phyloP scores from a whole-genome alignment of 164 flowering plant genomes.

The Vitis cinerea region DNA sequence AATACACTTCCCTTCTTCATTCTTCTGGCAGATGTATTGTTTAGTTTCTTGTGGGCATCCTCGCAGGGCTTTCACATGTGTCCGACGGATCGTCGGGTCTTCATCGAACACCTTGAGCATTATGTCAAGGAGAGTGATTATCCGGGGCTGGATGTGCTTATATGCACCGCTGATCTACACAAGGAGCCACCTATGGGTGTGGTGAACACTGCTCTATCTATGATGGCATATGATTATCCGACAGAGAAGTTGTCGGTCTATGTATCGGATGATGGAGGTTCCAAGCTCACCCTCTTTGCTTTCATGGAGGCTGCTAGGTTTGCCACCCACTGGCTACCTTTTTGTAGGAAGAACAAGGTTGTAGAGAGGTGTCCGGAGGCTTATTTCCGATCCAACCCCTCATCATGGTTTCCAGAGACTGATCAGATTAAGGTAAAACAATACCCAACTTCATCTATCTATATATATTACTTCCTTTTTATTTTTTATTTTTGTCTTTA shows the following conservation, averaged over 20 bases:
- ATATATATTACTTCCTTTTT: too few species aligned
- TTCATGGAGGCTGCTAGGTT: conserved; percentile 61
- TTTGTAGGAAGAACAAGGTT: conserved; percentile 39
- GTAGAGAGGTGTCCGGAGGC: conserved; percentile 42
- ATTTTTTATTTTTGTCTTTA: too few species aligned
- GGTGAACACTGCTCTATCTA: conserved; percentile 56
- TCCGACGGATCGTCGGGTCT: too few species aligned
- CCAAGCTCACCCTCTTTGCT: conserved; percentile 57
- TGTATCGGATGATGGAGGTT: conserved; percentile 67
- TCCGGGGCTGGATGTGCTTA: conserved; percentile 54
- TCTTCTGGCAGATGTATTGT: too few species aligned
- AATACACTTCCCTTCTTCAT: too few species aligned
- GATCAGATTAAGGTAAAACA: conserved; percentile 39
- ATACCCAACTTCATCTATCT: too few species aligned
- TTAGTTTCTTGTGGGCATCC: too few species aligned
- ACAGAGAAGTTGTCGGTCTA: conserved; percentile 53
- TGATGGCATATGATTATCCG: conserved; percentile 73
- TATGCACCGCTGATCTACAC: conserved; percentile 68
- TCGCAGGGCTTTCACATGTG: too few species aligned
- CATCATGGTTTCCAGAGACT: conserved; percentile 13
- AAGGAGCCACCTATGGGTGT: conserved; percentile 60
- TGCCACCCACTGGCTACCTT: conserved; percentile 53
- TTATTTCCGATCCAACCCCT: conserved; percentile 26
- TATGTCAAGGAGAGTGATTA: conserved; percentile 7
- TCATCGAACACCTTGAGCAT: too few species aligned